Percentiles rank a stretch among this genome's conserved stretches.
phyloP scores from a whole-genome alignment of 1,284 basidiomycete genomes.

The Leucoagaricus sp. region DNA sequence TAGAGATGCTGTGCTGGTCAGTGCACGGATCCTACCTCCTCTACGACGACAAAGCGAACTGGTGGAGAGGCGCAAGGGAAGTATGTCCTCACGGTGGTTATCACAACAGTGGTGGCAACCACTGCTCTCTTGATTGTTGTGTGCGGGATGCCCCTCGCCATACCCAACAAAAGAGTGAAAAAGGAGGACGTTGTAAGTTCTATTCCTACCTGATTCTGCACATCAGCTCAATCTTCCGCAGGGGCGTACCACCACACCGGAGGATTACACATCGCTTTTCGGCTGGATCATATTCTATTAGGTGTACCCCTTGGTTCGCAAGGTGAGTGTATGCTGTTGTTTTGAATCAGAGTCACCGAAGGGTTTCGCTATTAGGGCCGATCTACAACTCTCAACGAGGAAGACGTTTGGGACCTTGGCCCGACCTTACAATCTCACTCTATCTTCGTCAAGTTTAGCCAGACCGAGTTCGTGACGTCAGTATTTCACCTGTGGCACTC shows the following conservation, averaged over 20 bases:
- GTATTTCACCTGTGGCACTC: neutral
- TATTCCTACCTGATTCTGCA: neutral
- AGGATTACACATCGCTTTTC: conserved; percentile 77
- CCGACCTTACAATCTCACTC: conserved; percentile 68
- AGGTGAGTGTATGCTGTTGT: conserved; percentile 30
- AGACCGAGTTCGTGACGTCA: conserved; percentile 33
- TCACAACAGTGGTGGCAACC: conserved; percentile 45
- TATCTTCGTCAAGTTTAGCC: conserved; percentile 62
- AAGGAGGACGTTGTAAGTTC: conserved; percentile 52
- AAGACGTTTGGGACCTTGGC: conserved; percentile 73
- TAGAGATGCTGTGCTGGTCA: conserved; percentile 53
- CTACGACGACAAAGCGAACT: conserved; percentile 32
- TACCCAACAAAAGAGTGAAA: conserved; percentile 51
- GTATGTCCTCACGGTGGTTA: conserved; percentile 31
- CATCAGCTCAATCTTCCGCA: conserved; percentile 23
- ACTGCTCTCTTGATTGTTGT: conserved; percentile 44
- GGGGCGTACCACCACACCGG: conserved; percentile 60
- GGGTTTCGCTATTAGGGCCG: conserved; percentile 44
- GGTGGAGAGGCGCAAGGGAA: conserved; percentile 28
- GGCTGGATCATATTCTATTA: conserved; percentile 83
- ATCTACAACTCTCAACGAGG: conserved; percentile 61
- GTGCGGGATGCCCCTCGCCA: conserved; percentile 56
- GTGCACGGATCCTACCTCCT: conserved; percentile 45
- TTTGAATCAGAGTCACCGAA: neutral
- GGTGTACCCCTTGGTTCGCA: conserved; percentile 68